Evolutionary conservation across 176 grass and related monocot genomes (phyloP), one percentile per base, ranked within the genome.

Genomic region (Areca catechu): DNA sequence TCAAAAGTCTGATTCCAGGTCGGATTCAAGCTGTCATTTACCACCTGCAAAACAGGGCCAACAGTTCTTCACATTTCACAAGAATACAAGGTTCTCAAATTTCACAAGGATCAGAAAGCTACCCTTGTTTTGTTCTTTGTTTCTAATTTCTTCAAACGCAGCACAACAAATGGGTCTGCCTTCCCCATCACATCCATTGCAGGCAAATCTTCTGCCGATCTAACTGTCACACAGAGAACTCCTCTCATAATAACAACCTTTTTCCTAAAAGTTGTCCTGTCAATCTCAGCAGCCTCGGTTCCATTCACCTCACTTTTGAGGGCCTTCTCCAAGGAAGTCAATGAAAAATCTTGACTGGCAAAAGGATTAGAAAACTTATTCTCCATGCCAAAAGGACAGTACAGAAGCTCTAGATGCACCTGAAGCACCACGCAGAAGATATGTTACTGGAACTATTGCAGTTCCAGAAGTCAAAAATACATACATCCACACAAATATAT

Each of bases 1-100:
- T 97, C 93, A 76, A 97, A 97, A 65, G 83, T 88, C 50, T 97
- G 93, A 56, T 97, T 91, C 93, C 93, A 97, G 66, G 77, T 91
- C 53, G 93, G 93, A 76, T 97, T 86, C 70, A 97, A 63, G 0
- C 82, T 91, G 50, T 91, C 75, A 50, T 85, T 88, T 51, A 88
- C 86, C 60, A 97, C 93, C 93, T 97, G 79, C 58, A 88, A 60
- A 58, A 60, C 60, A 74, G 34, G 9, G 34, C 17, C 29, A 70
- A 22, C n/a, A 60, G 53, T 29, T n/a, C 50, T 5, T 19, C 30
- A 16, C 15, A 19, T 53, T 54, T 56, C 5, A 48, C 67, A 49
- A 16, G 25, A 53, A 56, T 47, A 58, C 14, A 24, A 50, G 18
- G 49, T 27, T 20, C 22, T 20, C 37, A 25, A 62, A 56, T 67